Evolutionary conservation across 192 early-diverging fungal species (phyloP), one percentile per base, ranked within the genome.

Genomic region (Coemansia sp.): DNA sequence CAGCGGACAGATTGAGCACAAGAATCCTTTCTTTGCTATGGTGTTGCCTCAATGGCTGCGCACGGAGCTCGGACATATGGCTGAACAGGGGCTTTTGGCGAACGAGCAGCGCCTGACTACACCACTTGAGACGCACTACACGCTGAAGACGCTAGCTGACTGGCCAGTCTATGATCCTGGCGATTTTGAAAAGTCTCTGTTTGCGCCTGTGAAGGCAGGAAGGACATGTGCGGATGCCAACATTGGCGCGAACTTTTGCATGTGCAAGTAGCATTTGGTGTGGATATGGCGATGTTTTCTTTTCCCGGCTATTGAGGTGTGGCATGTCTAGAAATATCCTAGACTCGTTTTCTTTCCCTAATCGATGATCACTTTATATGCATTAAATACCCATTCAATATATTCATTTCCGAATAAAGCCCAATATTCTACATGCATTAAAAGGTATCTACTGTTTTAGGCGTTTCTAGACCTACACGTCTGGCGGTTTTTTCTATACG

Each of bases 41-140:
- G 64, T 61, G 12, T 37, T 81, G 32, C 78, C 78, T 6, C 63
- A 81, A 41, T 75, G 73, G 73, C 73, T 81, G 66, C 58, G 66
- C 50, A 37, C 55, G 63, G 72, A 69, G 48, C 62, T 55, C 13
- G 67, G 69, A 41, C 38, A 41, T 0, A 68, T 68, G 0, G 57
- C 70, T 9, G 32, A 56, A 5, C 70, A 69, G 10, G 63, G 63
- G 10, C 71, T 81, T 45, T 20, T 25, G 5, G 67, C 67, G 1
- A 81, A 81, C 62, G 79, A 76, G 61, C 79, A 81, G 62, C 65
- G 79, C 0, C 65, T 81, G 32, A 72, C 68, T 7, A 81, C 79
- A 37, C 74, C 79, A 4, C 61, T 81, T 5, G 79, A 81, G 40
- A 68, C 64, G 13, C 68, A 81, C 46, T 49, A 81, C 39, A 81